Base-by-base conservation (phyloP, 495 filamentous ascomycete species). In the Staphylotrichum longicolle region DNA sequence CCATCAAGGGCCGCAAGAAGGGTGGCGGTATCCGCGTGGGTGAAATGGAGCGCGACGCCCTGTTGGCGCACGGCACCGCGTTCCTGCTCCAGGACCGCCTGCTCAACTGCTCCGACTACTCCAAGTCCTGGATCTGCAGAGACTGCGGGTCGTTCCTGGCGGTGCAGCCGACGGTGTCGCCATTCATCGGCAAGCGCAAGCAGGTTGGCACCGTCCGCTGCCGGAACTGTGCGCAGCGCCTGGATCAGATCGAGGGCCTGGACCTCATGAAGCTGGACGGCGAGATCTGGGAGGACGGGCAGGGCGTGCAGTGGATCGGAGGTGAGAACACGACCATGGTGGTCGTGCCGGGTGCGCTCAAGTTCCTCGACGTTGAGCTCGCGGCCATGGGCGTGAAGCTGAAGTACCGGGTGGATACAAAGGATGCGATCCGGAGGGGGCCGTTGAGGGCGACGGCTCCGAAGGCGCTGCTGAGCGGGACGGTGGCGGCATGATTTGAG, bases 1-100 rank as follows among this genome's bases (percentile, higher is more conserved):
- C 94, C 33, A 92, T 98, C 77, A 96, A 98, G 80, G 94, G 94
- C 60, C 82, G 93, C 69, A 91, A 91, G 69, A 91, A 90, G 80
- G 94, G 94, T 66, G 94, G 94, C 74, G 94, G 94, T 85, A 96
- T 98, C 69, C 90, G 94, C 79, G 93, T 98, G 35, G 94, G 94
- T 68, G 94, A 98, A 78, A 98, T 98, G 94, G 94, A 98, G 77
- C 86, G 94, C 62, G 94, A 98, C 74, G 89, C 93, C 4, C 78
- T 98, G 10, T 82, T 98, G 57, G 94, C 94, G 7, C 94, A 98
- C 78, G 94, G 94, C 6, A 89, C 93, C 12, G 93, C 93, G 12
- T 97, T 93, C 82, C 77, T 98, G 35, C 82, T 98, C 12, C 94
- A 98, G 70, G 94, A 98, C 72, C 90, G 94, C 42, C 82, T 98